Percentiles rank a stretch among this genome's conserved stretches.
Conservation (phyloP, 257 asterid genomes). For the Lithospermum erythrorhizon region DNA sequence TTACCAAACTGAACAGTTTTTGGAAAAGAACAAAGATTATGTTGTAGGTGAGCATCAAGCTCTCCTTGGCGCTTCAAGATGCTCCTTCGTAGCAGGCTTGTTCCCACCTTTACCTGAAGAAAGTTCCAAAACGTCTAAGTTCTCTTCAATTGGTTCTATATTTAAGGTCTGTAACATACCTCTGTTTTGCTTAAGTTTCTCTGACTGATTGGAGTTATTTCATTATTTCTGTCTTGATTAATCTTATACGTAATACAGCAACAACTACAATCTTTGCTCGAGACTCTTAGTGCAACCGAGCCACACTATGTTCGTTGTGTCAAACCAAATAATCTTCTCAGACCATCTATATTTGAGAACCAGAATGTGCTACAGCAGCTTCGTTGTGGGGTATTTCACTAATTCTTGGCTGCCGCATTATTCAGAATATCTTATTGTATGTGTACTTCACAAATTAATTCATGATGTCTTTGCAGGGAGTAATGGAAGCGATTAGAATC, state of each 20-base stretch:
- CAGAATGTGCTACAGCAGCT: slow-evolving; percentile 77
- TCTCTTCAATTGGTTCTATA: slow-evolving; percentile 78
- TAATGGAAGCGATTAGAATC: slow-evolving; percentile 91
- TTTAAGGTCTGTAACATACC: slow-evolving; percentile 93
- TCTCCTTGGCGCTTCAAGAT: slow-evolving; percentile 64
- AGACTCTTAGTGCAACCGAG: slow-evolving; percentile 74
- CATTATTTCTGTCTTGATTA: slow-evolving; percentile 6
- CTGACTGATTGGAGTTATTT: slow-evolving; percentile 8
- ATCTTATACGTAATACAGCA: slow-evolving; percentile 34
- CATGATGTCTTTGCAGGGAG: slow-evolving; percentile 45
- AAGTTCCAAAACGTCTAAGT: slow-evolving; percentile 69
- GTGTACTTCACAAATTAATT: slow-evolving; percentile 11
- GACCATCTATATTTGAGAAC: slow-evolving; percentile 76
- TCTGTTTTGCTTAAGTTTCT: slow-evolving; percentile 11
- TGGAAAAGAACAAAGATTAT: slow-evolving; percentile 90
- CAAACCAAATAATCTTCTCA: slow-evolving; percentile 78
- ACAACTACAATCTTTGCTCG: slow-evolving; percentile 85
- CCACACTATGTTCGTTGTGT: slow-evolving; percentile 86
- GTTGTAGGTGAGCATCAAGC: slow-evolving; percentile 85
- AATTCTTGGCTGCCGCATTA: neutral
- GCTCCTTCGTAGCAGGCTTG: slow-evolving; percentile 64
- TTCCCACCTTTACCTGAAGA: slow-evolving; percentile 80
- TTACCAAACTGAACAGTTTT: slow-evolving; percentile 69
- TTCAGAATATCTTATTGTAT: slow-evolving; percentile 6
- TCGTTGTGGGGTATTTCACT: slow-evolving; percentile 73